Evolutionary conservation across 208 protist genomes (phyloP), one percentile per base, ranked within the genome.

Genomic region (Crithidia thermophila): DNA sequence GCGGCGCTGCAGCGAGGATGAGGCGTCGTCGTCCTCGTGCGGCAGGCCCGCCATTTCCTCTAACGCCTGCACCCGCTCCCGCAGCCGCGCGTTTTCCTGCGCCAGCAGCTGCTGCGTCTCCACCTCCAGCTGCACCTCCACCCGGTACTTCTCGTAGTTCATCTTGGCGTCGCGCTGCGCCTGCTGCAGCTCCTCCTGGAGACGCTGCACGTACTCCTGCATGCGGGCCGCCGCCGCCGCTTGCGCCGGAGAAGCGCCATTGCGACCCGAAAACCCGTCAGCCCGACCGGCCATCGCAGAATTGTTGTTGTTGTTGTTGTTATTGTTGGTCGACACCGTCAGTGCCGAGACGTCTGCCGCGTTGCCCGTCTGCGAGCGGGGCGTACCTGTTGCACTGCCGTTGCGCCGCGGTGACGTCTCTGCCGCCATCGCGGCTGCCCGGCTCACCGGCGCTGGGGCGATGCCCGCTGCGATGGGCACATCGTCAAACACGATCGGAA

Each of bases 401-500:
- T n/a, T 27, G 27, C 34, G 25, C 36, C 4, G 18, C 36, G 16
- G 10, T 13, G 27, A 18, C 9, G 45, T 39, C 31, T 4, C 30
- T 14, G 10, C 31, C 50, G 31, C 16, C 18, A 5, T 2, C 28
- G 6, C 5, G 14, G 20, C 27, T 58, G n/a, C 34, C 31, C 52
- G 14, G 33, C 21, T 0, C 31, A 13, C 42, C 21, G 21, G 11
- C 13, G 4, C n/a, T 30, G 62, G 70, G 21, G 40, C 21, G 10
- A 33, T 31, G 31, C 51, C 51, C 1, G 49, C 62, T 1, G 53
- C 46, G 27, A 75, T 37, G 20, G 51, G 45, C 21, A 75, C 30
- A 20, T 66, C 63, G 31, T 87, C 72, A 39, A 92, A 86, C 34
- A 91, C 46, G 23, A 93, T 79, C 5, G 90, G 84, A 25, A 81